Base-by-base conservation (phyloP, 1,284 basidiomycete genomes). In the Leccinum glutinopallens region DNA sequence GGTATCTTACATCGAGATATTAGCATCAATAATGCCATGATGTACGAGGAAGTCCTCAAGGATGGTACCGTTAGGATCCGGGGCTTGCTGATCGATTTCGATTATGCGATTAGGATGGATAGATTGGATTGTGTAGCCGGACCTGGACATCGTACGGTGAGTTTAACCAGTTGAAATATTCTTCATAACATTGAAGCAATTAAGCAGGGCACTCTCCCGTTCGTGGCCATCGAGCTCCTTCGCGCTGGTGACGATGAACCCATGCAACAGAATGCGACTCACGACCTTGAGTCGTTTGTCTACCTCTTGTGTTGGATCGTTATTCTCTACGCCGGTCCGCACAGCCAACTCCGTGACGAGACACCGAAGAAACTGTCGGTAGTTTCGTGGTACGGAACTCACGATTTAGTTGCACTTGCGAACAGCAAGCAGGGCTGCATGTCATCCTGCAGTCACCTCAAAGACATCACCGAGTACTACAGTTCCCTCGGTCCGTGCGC, bases 1-100 rank as follows among this genome's bases (percentile, higher is more conserved):
- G 32, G 46, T 17, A 35, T 60, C 59, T 51, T 60, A 37, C 46
- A 60, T 37, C 13, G 12, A 12, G 59, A 60, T 51, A 53, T 60
- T 12, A 53, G 59, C n/a, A 60, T 60, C 13, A 60, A 60, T 13
- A 60, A 60, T 13, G 3, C n/a, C 3, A 60, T 60, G 59, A 60
- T 60, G 7, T 60, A 60, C n/a, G 33, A 60, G 46, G n/a, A 60
- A 51, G 13, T 9, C n/a, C 37, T 58, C 37, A 7, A 39, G 7
- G 13, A 58, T 58, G 57, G 57, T 29, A 41, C 37, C 12, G 3
- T 29, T 41, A 22, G 46, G 12, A 4, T 60, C 37, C 8, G 46
- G 29, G 33, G 59, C 13, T 33, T 60, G 13, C 46, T 60, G 17
- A 51, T 60, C 9, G 46, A 60, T 32, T 60, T 60, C 8, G 19